Conservation (phyloP, 306 rosid genomes). For the Dryas drummondii region DNA sequence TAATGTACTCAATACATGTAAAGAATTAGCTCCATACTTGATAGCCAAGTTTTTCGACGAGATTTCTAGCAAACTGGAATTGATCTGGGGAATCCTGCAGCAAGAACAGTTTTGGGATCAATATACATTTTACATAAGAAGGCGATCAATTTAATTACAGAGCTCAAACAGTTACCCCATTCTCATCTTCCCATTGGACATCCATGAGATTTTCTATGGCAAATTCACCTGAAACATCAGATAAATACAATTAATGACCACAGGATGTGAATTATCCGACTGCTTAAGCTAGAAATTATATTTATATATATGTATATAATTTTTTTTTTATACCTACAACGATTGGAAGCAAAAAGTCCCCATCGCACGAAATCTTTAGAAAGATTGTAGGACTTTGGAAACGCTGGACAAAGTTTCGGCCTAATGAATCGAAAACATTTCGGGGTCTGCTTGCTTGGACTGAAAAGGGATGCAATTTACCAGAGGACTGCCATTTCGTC, state of each 20-base stretch:
- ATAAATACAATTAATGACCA: constrained; percentile 9
- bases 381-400: constrained; percentile 88
- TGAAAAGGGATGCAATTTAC: constrained; percentile 38
- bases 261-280: neutral
- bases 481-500: constrained; percentile 40
- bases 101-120: constrained; percentile 19
- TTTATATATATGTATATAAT: neutral
- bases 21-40: constrained; percentile 60
- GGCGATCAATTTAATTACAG: neutral
- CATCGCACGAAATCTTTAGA: constrained; percentile 91
- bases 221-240: constrained; percentile 56
- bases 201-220: constrained; percentile 78
- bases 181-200: constrained; percentile 50
- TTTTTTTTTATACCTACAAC: constrained; percentile 61
- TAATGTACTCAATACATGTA: constrained; percentile 10
- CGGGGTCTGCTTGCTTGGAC: constrained; percentile 27
- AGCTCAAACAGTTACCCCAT: constrained; percentile 47
- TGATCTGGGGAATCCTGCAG: constrained; percentile 79
- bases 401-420: constrained; percentile 57
- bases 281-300: neutral
- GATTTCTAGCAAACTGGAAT: constrained; percentile 57
- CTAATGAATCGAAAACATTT: constrained; percentile 34
- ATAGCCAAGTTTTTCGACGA: constrained; percentile 73
- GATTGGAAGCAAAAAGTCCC: constrained; percentile 85
- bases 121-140: neutral